phyloP scores from a whole-genome alignment of 768 basidiomycete genomes.

The Lactarius tabidus region DNA sequence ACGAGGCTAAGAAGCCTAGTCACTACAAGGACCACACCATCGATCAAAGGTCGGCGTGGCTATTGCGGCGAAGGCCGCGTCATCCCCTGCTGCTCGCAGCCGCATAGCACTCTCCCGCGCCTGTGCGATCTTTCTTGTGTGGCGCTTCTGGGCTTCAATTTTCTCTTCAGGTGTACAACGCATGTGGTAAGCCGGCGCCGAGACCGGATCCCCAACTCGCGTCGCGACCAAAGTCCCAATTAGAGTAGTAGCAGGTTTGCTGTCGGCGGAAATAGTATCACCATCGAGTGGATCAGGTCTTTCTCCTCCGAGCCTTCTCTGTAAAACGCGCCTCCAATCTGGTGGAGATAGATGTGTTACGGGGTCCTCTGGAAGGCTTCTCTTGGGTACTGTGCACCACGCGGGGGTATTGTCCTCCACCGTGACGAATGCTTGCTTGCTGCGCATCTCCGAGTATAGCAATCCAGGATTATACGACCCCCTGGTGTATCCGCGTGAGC shows the following conservation, averaged over 20 bases:
- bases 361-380: neutral
- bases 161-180: neutral
- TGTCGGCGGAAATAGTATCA: neutral
- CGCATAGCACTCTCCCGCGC: slow-evolving; percentile 14
- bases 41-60: neutral
- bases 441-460: slow-evolving; percentile 22
- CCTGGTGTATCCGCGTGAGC: slow-evolving; percentile 13
- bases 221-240: slow-evolving; percentile 9
- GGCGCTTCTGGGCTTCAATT: slow-evolving; percentile 7
- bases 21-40: slow-evolving; percentile 3
- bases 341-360: slow-evolving; percentile 11
- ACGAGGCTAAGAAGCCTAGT: neutral
- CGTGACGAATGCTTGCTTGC: neutral
- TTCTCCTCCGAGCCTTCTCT: neutral
- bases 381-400: neutral
- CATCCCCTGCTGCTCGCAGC: slow-evolving; percentile 8
- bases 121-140: slow-evolving; percentile 10
- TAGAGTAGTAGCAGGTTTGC: neutral
- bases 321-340: slow-evolving; percentile 13
- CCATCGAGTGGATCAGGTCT: neutral
- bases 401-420: slow-evolving; percentile 1
- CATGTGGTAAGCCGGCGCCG: neutral
- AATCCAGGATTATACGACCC: slow-evolving; percentile 8
- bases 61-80: neutral
- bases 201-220: neutral